Evolutionary conservation across 495 filamentous ascomycete species (phyloP).

Genomic region (Filosporella fistucella): DNA sequence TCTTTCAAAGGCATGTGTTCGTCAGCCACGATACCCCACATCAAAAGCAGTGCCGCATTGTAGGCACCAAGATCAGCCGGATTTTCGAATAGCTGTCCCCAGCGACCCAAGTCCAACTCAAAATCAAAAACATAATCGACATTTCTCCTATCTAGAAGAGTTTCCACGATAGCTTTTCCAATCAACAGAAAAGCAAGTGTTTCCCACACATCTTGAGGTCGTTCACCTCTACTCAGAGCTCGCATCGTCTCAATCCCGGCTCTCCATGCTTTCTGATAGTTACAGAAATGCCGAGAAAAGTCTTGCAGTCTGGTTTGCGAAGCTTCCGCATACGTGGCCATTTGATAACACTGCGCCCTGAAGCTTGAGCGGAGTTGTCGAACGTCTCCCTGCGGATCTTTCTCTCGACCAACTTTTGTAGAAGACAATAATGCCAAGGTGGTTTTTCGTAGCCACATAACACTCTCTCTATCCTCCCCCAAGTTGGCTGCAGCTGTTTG

Average conservation of each 20-base stretch:
- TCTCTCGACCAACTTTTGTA: too few species aligned
- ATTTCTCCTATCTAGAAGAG: neutral
- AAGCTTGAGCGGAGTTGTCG: slow-evolving; percentile 8
- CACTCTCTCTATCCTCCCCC: neutral
- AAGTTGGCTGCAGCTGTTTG: neutral
- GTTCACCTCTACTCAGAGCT: slow-evolving; percentile 1
- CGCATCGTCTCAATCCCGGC: slow-evolving; percentile 7
- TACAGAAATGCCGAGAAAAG: slow-evolving; percentile 1
- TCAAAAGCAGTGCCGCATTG: slow-evolving; percentile 2
- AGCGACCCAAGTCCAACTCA: neutral
- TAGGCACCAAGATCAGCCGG: slow-evolving; percentile 3
- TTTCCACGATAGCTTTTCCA: slow-evolving; percentile 10
- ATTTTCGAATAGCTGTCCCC: slow-evolving; percentile 1
- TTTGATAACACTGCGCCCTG: neutral
- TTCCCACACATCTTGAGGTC: neutral
- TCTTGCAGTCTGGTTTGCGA: slow-evolving; percentile 3
- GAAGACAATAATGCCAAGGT: too few species aligned
- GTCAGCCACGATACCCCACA: slow-evolving; percentile 6
- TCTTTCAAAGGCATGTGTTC: neutral
- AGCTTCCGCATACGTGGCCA: slow-evolving; percentile 1
- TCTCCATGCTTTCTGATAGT: slow-evolving; percentile 6
- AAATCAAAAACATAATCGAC: slow-evolving; percentile 4
- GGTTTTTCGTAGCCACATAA: neutral
- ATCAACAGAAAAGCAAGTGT: slow-evolving; percentile 8
- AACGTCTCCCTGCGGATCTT: slow-evolving; percentile 2